phyloP scores from a whole-genome alignment of 805 yeast genomes.

The Lachancea dasiensis region DNA sequence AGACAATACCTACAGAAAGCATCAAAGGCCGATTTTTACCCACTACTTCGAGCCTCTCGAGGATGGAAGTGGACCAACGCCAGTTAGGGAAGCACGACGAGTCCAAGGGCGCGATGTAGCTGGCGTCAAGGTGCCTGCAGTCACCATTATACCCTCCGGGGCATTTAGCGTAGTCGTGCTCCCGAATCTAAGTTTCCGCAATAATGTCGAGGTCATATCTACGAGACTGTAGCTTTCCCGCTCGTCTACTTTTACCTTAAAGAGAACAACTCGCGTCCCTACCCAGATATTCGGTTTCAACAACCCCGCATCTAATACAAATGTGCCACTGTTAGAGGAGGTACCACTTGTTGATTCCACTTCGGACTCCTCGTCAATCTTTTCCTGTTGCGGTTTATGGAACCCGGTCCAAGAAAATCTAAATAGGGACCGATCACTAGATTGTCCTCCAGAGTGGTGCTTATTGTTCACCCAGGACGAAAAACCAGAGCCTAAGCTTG shows the following conservation, averaged over 20 bases:
- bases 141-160: slow-evolving; percentile 11
- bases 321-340: slow-evolving; percentile 7
- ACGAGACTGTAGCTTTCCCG: slow-evolving; percentile 37
- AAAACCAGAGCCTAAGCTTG: slow-evolving; percentile 47
- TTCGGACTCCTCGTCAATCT: slow-evolving; percentile 14
- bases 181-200: slow-evolving; percentile 34
- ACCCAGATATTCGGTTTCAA: slow-evolving; percentile 47
- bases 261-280: slow-evolving; percentile 44
- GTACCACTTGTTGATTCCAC: slow-evolving; percentile 5
- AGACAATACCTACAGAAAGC: too few species aligned
- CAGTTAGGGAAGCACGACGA: slow-evolving; percentile 14
- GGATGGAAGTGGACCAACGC: slow-evolving; percentile 11
- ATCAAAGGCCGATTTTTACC: background rate
- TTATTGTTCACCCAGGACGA: slow-evolving; percentile 44
- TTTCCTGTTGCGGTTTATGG: slow-evolving; percentile 20
- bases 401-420: slow-evolving; percentile 34
- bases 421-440: slow-evolving; percentile 52
- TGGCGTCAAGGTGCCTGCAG: slow-evolving; percentile 12
- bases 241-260: slow-evolving; percentile 40
- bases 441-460: slow-evolving; percentile 55
- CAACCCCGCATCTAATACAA: slow-evolving; percentile 29
- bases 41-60: slow-evolving; percentile 8
- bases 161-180: slow-evolving; percentile 21
- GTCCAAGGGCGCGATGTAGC: slow-evolving; percentile 17
- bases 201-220: slow-evolving; percentile 36